These are phyloP conservation scores for Pestalotiopsis sp. DNA, from an alignment of 2,329 filamentous ascomycete species.

Conservation along the genomic window DNA sequence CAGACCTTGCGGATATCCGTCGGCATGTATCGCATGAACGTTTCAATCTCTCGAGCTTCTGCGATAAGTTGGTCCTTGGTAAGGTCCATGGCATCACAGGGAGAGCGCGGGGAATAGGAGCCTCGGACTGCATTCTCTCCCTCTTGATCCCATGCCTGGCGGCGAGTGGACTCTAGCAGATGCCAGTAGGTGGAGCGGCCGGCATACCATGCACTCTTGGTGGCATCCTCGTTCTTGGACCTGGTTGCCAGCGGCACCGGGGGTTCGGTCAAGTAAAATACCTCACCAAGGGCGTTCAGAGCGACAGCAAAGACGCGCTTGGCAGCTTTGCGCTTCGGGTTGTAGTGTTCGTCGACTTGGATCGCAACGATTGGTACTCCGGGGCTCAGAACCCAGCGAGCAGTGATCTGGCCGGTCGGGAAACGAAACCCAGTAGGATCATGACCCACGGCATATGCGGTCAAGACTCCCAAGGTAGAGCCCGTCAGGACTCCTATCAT, in stretches of 20 bases:
- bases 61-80: conserved; percentile 70
- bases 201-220: conserved; percentile 76
- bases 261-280: conserved; percentile 80
- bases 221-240: conserved; percentile 54
- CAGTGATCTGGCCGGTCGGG: conserved; percentile 77
- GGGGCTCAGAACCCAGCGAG: conserved; percentile 87
- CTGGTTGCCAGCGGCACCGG: conserved; percentile 60
- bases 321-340: conserved; percentile 66
- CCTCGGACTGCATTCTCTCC: conserved; percentile 69
- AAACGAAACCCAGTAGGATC: conserved; percentile 63
- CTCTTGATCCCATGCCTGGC: conserved; percentile 73
- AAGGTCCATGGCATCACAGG: conserved; percentile 73
- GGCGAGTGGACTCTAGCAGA: conserved; percentile 76
- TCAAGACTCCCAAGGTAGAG: conserved; percentile 81
- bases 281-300: conserved; percentile 90
- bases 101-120: conserved; percentile 80
- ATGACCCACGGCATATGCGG: conserved; percentile 75
- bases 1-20: conserved; percentile 78
- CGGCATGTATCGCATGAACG: conserved; percentile 72
- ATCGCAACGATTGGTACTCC: conserved; percentile 90
- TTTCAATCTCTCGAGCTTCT: conserved; percentile 82
- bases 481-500: conserved; percentile 82
- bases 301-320: conserved; percentile 86
- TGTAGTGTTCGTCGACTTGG: conserved; percentile 82
- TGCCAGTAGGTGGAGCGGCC: conserved; percentile 83